Base-by-base conservation (phyloP, 345 rosid genomes). In the Stellera chamaejasme region DNA sequence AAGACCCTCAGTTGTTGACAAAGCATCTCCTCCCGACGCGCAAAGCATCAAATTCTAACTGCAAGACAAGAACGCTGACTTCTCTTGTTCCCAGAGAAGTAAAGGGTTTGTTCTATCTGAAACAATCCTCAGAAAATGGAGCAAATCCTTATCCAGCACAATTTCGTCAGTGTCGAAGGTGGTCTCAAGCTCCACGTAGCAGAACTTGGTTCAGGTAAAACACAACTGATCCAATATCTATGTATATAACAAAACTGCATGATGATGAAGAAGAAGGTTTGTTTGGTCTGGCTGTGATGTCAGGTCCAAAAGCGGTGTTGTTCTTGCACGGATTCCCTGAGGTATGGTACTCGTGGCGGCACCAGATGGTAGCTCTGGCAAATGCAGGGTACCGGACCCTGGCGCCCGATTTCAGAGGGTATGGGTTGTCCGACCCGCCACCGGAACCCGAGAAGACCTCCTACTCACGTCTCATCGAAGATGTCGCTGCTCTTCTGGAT, bases 281-380 rank as follows among this genome's bases (percentile, higher is more conserved):
- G 16, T 39, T 19, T 2, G 12, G 15, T 26, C 14, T n/a, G n/a
- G n/a, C n/a, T n/a, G n/a, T n/a, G n/a, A n/a, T n/a, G n/a, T 19
- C 66, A 74, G 80, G 80, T 47, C 39, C 59, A 4, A 53, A 72
- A 39, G 75, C 52, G 57, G 77, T 76, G 15, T 45, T 81, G 27
- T 76, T 76, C 76, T 50, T 81, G 52, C 79, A 81, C 4, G 81
- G 83, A 13, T 81, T 81, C 55, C 87, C 81, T 4, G 79, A 81
- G 72, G 72, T 74, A 62, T 81, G 83, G 83, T 81, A 78, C 71
- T 66, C 77, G 1, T 77, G 79, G 82, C 76, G 79, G 25, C 65
- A 75, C 72, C 79, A 75, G 75, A 75, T 77, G 77, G 46, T 75
- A 45, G 82, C 75, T 6, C 53, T 73, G 11, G 80, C 80, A 5